Evolutionary conservation across 1,284 basidiomycete species (phyloP), one percentile per base, ranked within the genome.

Genomic region (Rhodotorula glutinis): DNA sequence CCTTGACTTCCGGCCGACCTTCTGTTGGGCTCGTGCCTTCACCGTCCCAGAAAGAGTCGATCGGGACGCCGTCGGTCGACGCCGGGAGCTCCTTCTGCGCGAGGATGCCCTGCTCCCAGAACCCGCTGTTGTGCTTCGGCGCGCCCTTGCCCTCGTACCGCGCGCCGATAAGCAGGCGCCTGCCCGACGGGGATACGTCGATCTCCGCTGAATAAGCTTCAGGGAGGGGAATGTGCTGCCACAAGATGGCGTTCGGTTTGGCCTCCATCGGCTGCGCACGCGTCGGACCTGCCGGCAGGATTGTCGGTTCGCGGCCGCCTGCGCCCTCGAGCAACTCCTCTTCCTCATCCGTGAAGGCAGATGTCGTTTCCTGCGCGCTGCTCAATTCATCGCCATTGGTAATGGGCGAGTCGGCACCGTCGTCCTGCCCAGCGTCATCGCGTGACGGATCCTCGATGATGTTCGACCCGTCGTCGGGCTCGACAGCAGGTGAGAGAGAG

Each of bases 171-270:
- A 62, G 51, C 21, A 73, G 62, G 3, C 59, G 66, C 49, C 53
- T 62, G 23, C 66, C 63, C 11, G 62, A 40, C 0, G 62, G 57
- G 0, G 62, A 53, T 19, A 73, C 58, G 66, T 76, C 75, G 53
- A 73, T 67, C 13, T 46, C 52, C 4, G 60, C 17, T 7, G 66
- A 62, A 66, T 76, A 76, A 1, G 77, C 72, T 55, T 85, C 89
- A n/a, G 78, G 91, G 82, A 95, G 76, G 53, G 92, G 92, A 61
- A 96, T 95, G 75, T 96, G 92, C 86, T 94, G 95, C 81, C 93
- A 95, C 88, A 92, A 90, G 53, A 75, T 62, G 23, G 91, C 92
- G 75, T 94, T 94, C 2, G 92, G 92, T 78, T 92, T 94, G 7
- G 89, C 90, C 11, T 53, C 43, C 1, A 93, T 81, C 61, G 83